Conservation (phyloP, 1,139 yeast genomes). For the Sporopachydermia cereana region DNA sequence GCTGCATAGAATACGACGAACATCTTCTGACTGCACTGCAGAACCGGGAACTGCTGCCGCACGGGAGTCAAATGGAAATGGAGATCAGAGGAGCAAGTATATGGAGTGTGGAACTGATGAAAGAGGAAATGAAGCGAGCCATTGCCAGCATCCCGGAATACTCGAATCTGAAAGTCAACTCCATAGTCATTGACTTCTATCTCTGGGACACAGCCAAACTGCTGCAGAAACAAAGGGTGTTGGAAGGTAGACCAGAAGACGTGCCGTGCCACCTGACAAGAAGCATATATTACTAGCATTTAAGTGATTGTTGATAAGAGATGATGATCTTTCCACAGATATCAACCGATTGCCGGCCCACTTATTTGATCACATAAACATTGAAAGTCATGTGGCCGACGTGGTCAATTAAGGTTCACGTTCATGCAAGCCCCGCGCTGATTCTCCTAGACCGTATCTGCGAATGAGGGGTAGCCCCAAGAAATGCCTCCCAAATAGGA, state of each 20-base stretch:
- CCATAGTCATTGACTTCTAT: conserved; percentile 30
- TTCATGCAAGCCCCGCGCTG: no score
- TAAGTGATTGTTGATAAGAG: no score
- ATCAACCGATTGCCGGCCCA: no score
- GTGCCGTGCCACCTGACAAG: conserved; percentile 29
- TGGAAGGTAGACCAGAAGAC: conserved; percentile 13
- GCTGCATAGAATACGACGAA: conserved; percentile 25
- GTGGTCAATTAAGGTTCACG: no score
- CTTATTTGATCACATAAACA: no score
- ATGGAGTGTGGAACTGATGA: conserved; percentile 29
- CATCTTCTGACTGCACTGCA: conserved; percentile 17
- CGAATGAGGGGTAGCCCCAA: no score
- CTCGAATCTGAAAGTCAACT: conserved; percentile 16
- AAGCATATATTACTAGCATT: conserved; percentile 25
- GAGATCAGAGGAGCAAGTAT: conserved; percentile 32
- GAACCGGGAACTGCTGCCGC: conserved; percentile 14
- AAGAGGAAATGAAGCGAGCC: conserved; percentile 15
- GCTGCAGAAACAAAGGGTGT: conserved; percentile 18
- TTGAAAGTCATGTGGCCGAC: no score
- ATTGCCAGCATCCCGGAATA: conserved; percentile 14
- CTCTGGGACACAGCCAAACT: conserved; percentile 34
- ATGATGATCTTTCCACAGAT: no score
- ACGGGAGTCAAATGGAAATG: conserved; percentile 25
- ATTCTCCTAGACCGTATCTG: no score
- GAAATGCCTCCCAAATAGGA: no score